Evolutionary conservation across 2,329 filamentous ascomycete genomes (phyloP).

Genomic region (Botrytis hyacinthi): DNA sequence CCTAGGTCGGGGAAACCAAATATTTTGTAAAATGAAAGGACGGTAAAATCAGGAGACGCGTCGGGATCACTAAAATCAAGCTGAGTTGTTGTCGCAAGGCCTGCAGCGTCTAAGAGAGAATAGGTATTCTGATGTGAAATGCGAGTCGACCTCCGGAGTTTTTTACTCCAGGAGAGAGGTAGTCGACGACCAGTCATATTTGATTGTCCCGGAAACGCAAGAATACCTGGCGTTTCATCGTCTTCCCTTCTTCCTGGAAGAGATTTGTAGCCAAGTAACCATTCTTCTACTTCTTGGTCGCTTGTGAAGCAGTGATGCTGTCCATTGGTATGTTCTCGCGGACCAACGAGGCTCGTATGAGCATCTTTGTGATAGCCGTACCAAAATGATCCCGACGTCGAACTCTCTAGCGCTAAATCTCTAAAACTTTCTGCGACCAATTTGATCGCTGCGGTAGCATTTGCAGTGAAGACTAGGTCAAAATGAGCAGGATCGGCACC

Average conservation of each 20-base stretch:
- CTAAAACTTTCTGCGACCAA: constrained; percentile 75
- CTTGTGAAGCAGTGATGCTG: constrained; percentile 61
- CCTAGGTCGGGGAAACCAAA: constrained; percentile 93
- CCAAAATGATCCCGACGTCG: constrained; percentile 61
- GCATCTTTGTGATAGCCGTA: constrained; percentile 82
- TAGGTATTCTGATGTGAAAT: constrained; percentile 45
- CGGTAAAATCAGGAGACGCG: constrained; percentile 75
- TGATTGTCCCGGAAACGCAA: constrained; percentile 80
- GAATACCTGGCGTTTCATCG: constrained; percentile 46
- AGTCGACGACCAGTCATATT: constrained; percentile 46
- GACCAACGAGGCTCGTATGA: constrained; percentile 84
- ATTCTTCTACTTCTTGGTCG: constrained; percentile 61
- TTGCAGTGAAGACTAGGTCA: constrained; percentile 85
- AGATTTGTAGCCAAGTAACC: constrained; percentile 49
- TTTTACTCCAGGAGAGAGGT: constrained; percentile 65
- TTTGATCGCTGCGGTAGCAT: constrained; percentile 90
- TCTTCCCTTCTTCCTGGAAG: constrained; percentile 35
- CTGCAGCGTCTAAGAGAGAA: constrained; percentile 82
- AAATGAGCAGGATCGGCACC: constrained; percentile 76
- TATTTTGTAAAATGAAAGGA: constrained; percentile 90
- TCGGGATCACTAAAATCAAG: constrained; percentile 65
- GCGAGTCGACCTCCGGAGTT: constrained; percentile 43
- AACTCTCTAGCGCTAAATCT: constrained; percentile 61
- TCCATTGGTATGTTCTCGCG: constrained; percentile 65
- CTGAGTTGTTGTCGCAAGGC: constrained; percentile 71